These are phyloP conservation scores for Leccinum fuscescens DNA, from an alignment of 1,284 basidiomycete genomes.

Conservation along the genomic window DNA sequence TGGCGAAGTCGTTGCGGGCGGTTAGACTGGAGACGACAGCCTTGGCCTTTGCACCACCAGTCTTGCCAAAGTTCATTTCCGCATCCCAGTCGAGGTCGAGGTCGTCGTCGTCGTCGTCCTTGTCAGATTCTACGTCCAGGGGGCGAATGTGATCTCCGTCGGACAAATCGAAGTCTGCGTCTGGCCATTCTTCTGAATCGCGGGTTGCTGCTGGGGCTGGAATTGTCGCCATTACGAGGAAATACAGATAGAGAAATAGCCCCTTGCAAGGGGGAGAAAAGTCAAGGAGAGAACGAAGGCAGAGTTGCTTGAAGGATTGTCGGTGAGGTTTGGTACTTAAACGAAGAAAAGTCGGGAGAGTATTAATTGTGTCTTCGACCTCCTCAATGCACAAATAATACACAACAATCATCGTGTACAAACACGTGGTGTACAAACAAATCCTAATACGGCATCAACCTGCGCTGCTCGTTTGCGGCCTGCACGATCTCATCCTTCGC, in stretches of 20 bases:
- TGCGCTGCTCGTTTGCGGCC: background rate
- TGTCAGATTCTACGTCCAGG: constrained; percentile 54
- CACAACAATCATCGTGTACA: constrained; percentile 17
- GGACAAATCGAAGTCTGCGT: constrained; percentile 80
- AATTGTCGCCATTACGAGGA: constrained; percentile 39
- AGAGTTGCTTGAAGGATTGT: background rate
- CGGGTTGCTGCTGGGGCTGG: constrained; percentile 57
- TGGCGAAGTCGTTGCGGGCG: constrained; percentile 32
- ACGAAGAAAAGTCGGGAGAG: constrained; percentile 8
- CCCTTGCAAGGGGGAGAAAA: constrained; percentile 21
- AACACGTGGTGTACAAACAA: constrained; percentile 54
- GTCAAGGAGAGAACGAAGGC: constrained; percentile 2
- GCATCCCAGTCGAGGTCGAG: constrained; percentile 67
- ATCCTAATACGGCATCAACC: constrained; percentile 37
- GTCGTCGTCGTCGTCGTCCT: constrained; percentile 54
- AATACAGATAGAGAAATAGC: constrained; percentile 17
- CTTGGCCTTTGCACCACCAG: constrained; percentile 51
- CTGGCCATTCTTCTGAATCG: constrained; percentile 67
- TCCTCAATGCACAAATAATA: constrained; percentile 15
- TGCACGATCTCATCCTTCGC: background rate
- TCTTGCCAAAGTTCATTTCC: constrained; percentile 65
- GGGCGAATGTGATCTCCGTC: constrained; percentile 66
- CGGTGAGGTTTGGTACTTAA: background rate
- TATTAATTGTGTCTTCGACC: background rate
- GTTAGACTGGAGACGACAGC: constrained; percentile 39